These are phyloP conservation scores for Hygrophila difformis DNA, from an alignment of 257 asterid species.

Conservation along the genomic window DNA sequence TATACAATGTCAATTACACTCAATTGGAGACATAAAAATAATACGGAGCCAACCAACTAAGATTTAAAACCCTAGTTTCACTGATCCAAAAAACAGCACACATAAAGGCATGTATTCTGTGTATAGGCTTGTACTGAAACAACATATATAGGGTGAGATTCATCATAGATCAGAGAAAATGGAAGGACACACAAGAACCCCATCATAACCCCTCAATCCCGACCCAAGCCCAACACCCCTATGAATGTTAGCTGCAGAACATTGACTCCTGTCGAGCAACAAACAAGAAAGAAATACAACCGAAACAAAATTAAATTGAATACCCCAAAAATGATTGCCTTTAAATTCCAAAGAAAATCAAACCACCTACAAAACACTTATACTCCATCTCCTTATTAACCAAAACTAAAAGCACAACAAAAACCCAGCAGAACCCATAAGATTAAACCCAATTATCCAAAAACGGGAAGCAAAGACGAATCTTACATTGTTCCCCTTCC, in stretches of 20 bases:
- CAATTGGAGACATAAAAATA: neutral
- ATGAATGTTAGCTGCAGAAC: neutral
- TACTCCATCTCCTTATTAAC: slow-evolving; percentile 14
- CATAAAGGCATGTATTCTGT: slow-evolving; percentile 1
- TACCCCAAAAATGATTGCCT: slow-evolving; percentile 9
- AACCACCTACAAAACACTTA: slow-evolving; percentile 10
- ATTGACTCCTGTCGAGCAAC: slow-evolving; percentile 3
- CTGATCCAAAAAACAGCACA: neutral
- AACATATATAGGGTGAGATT: neutral
- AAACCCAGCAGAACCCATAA: slow-evolving; percentile 17
- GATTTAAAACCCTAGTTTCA: slow-evolving; percentile 17
- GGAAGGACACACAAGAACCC: no score
- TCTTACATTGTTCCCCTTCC: slow-evolving; percentile 98
- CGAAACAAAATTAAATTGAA: slow-evolving; percentile 5
- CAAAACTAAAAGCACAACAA: slow-evolving; percentile 18
- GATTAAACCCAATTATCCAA: slow-evolving; percentile 3
- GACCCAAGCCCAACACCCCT: neutral
- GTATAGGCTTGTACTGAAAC: neutral
- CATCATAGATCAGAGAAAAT: neutral
- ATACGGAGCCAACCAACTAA: slow-evolving; percentile 3
- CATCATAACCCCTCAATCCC: no score
- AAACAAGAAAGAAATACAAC: no score
- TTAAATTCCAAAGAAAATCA: neutral
- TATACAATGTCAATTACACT: slow-evolving; percentile 5
- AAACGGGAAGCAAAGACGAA: no score